Base-by-base conservation (phyloP, 805 yeast genomes). In the Candida nonsorbophila region DNA sequence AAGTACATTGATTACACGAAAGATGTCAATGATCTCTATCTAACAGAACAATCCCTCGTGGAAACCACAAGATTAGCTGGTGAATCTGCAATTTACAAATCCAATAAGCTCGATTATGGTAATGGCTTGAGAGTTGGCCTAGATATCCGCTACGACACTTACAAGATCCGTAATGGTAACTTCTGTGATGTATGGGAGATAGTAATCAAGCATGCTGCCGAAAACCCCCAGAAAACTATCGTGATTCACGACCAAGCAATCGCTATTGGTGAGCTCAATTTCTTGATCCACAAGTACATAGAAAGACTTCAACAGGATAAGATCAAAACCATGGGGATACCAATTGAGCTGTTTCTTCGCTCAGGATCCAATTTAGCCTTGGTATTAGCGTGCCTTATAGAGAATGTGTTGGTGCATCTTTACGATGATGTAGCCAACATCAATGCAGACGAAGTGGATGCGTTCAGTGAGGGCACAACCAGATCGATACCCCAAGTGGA, bases 41-140 rank as follows among this genome's bases (percentile, higher is more conserved):
- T 80, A 18, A 51, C 57, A 20, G 70, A 74, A 41, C 96, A 87
- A 52, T 71, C 94, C 2, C 66, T 77, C 13, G 55, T 80, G 19
- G 72, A 81, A 2, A 57, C 77, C 5, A 79, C 84, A 1, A 64
- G 94, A n/a, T 62, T 69, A 24, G 62, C 65, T 4, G 65, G 71
- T 28, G 94, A 87, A 50, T 73, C 88, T 10, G 88, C 95, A 0
- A 62, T 83, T 7, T 79, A 83, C 52, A 69, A 92, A 38, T 80
- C 86, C 28, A 75, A 76, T 25, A 77, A 81, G 41, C 74, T 83
- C 18, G 92, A 88, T 14, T 77, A 74, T 47, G 84, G 85, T 4
- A 50, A 73, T 34, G 80, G 84, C 1, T 62, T 87, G 32, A 65
- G 79, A 14, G 70, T 83, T 2, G 94, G 94, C 0, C 55, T 84